Conservation (phyloP, 495 filamentous ascomycete species). For the Penicillium pulvis region DNA sequence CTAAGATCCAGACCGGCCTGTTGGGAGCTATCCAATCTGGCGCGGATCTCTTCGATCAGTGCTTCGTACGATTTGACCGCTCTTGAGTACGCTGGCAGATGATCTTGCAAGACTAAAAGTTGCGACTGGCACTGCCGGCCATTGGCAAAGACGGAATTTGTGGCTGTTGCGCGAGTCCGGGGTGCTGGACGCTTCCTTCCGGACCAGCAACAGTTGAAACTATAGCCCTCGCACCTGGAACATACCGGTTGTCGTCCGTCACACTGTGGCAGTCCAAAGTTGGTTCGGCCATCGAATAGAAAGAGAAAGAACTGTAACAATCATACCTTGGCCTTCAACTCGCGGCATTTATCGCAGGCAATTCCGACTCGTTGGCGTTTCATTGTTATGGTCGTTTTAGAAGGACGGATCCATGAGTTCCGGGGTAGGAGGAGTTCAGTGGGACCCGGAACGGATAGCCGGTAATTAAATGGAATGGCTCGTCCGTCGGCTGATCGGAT, state of each 20-base stretch:
- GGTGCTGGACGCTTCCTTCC: slow-evolving; percentile 6
- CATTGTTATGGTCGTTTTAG: slow-evolving; percentile 15
- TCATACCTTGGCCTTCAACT: slow-evolving; percentile 27
- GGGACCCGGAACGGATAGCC: not conserved
- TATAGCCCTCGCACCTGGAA: slow-evolving; percentile 28
- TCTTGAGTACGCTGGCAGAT: not conserved
- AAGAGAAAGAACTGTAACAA: too few relatives aligned
- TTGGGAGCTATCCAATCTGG: slow-evolving; percentile 11
- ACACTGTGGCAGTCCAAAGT: slow-evolving; percentile 20
- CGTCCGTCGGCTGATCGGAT: not conserved
- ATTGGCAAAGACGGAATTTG: too few relatives aligned
- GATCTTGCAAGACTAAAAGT: not conserved
- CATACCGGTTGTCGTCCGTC: slow-evolving; percentile 28
- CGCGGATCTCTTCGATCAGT: slow-evolving; percentile 10
- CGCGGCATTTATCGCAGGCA: slow-evolving; percentile 27
- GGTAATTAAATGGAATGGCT: too few relatives aligned
- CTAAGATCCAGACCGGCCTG: slow-evolving; percentile 11
- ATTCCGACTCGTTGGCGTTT: slow-evolving; percentile 28
- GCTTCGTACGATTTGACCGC: slow-evolving; percentile 15
- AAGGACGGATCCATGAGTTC: not conserved
- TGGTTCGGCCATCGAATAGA: slow-evolving; percentile 6
- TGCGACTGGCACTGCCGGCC: too few relatives aligned
- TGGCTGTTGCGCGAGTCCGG: not conserved
- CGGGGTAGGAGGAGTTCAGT: not conserved
- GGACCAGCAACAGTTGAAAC: slow-evolving; percentile 23